phyloP scores from a whole-genome alignment of 352 stramenopile species.

The Pythium sp. region DNA sequence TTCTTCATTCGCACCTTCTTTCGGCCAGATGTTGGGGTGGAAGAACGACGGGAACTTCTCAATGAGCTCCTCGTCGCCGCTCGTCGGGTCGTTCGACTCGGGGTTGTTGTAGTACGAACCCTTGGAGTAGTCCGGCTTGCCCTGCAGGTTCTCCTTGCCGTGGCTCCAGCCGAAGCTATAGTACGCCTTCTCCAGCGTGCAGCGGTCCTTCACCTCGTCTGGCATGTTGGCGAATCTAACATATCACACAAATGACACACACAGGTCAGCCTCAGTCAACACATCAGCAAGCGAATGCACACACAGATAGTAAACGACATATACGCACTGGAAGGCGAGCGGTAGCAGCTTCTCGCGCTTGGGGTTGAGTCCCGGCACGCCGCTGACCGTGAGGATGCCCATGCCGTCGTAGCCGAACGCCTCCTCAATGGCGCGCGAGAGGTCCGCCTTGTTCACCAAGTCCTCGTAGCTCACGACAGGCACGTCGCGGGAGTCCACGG shows the following conservation, averaged over 20 bases:
- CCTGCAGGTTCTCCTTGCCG: slow-evolving; percentile 94
- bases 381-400: slow-evolving; percentile 87
- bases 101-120: slow-evolving; percentile 98
- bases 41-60: slow-evolving; percentile 88
- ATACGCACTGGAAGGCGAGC: slow-evolving; percentile 70
- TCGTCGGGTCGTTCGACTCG: slow-evolving; percentile 82
- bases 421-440: slow-evolving; percentile 52
- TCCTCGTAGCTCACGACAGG: slow-evolving; percentile 62
- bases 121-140: slow-evolving; percentile 93
- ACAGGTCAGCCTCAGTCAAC: not conserved
- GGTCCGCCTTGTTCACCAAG: slow-evolving; percentile 42
- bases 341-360: slow-evolving; percentile 79
- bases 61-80: slow-evolving; percentile 75
- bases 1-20: slow-evolving; percentile 18
- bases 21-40: slow-evolving; percentile 93
- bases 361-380: slow-evolving; percentile 76
- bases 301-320: not conserved
- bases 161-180: slow-evolving; percentile 97
- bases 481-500: slow-evolving; percentile 37
- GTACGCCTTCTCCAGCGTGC: slow-evolving; percentile 85
- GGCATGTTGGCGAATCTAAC: slow-evolving; percentile 72
- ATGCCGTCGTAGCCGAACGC: slow-evolving; percentile 90
- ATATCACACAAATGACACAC: not conserved
- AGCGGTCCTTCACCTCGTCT: slow-evolving; percentile 67
- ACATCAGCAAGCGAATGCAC: not conserved